A percentile compares a stretch with the other conserved stretches of the same genome.
Evolutionary conservation across 2,329 filamentous ascomycete species (phyloP).

Genomic region (Fusarium sp.): DNA sequence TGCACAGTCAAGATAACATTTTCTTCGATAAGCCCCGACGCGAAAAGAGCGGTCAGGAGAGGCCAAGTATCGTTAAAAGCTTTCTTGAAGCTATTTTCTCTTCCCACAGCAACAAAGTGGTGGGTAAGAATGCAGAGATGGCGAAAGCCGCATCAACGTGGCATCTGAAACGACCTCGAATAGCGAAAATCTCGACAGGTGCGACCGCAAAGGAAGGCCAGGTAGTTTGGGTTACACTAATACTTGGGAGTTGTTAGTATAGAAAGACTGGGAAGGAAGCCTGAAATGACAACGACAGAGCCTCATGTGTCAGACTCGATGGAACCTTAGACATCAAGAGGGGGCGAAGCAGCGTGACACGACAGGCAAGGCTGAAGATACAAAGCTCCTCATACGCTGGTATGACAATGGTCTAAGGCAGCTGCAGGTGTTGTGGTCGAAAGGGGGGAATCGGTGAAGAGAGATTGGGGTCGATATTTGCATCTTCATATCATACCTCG

Average conservation of each 20-base stretch:
- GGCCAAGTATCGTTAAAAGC: background rate
- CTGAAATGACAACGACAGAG: slow-evolving; percentile 15
- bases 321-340: background rate
- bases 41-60: slow-evolving; percentile 23
- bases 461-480: background rate
- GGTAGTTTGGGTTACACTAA: background rate
- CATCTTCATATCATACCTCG: background rate
- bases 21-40: background rate
- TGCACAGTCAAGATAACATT: background rate
- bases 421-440: accelerated
- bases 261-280: background rate
- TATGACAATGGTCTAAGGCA: background rate
- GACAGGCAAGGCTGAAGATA: background rate
- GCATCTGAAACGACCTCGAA: slow-evolving; percentile 13
- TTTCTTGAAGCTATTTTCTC: background rate
- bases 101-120: background rate
- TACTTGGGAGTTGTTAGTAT: slow-evolving; percentile 2
- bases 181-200: background rate
- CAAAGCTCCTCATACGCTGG: background rate
- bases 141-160: slow-evolving; percentile 14
- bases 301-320: slow-evolving; percentile 25
- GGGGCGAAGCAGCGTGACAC: slow-evolving; percentile 23
- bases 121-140: slow-evolving; percentile 23
- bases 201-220: slow-evolving; percentile 5
- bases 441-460: background rate